Evolutionary conservation across 164 flowering plant species (phyloP), one percentile per base, ranked within the genome.

Genomic region (Annona squamosa): DNA sequence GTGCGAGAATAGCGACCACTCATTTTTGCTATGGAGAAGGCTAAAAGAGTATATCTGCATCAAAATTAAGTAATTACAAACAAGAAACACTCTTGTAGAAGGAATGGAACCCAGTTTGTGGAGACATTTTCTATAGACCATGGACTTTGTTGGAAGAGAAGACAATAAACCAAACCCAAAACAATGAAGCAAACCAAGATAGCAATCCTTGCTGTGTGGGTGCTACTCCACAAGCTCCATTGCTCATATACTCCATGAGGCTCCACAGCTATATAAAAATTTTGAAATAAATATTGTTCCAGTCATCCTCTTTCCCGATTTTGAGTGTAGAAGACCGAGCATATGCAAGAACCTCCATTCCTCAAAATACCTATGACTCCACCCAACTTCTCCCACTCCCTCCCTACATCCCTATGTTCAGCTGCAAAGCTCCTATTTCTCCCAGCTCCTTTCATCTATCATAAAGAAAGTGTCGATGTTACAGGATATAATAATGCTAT

Each of bases 391-490:
- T 85, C 97, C 88, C 86, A 87, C 76, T 85, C 96, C 89, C 92
- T 77, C 80, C 85, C 87, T 87, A 91, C 85, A 88, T 79, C 92
- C 97, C 95, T 94, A 94, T 85, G 91, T 80, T 88, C 84, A 88
- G 84, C 81, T 82, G 88, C 94, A 90, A 89, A 87, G 99, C 96
- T 90, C 98, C 90, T 80, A 85, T 82, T 85, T 85, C 86, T 86
- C 97, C 94, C 88, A 89, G 99, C 94, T 86, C 91, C 89, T 84
- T 88, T 81, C 88, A 91, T 95, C 98, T 91, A 92, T 85, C 96
- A 95, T 92, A 85, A 85, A 93, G 82, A 90, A 92, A 90, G 93
- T 86, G 87, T 87, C 76, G 74, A 78, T 65, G 92, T 91, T 89
- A 94, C 82, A 84, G 86, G 77, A 85, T 76, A 83, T 80, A 76